phyloP scores from a whole-genome alignment of 805 yeast genomes.

The Metschnikowia cerradonensis region DNA sequence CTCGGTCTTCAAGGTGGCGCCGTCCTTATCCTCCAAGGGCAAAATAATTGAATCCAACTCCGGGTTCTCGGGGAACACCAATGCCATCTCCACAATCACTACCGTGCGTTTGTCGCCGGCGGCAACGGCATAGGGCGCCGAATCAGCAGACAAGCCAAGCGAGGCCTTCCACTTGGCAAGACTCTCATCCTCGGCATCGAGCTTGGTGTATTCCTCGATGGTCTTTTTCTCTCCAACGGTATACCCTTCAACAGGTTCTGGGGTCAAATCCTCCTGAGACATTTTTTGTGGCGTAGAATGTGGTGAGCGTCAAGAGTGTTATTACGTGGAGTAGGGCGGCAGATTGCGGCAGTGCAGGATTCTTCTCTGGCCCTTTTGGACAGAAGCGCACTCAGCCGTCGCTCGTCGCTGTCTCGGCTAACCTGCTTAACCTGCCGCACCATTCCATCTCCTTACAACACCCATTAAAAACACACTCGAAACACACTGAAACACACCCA shows the following conservation, averaged over 20 bases:
- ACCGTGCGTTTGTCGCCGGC: slow-evolving; percentile 74
- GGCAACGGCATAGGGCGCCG: slow-evolving; percentile 53
- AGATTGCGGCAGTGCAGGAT: slow-evolving; percentile 4
- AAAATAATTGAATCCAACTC: slow-evolving; percentile 56
- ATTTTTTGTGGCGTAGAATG: slow-evolving; percentile 7
- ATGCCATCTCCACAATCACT: slow-evolving; percentile 72
- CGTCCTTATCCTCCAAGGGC: slow-evolving; percentile 56
- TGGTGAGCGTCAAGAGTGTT: slow-evolving; percentile 1
- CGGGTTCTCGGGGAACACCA: slow-evolving; percentile 63
- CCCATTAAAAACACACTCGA: not conserved
- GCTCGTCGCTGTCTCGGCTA: slow-evolving; percentile 2
- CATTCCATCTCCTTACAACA: slow-evolving; percentile 1
- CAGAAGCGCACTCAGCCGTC: not conserved
- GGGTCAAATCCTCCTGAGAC: slow-evolving; percentile 48
- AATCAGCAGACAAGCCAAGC: slow-evolving; percentile 64
- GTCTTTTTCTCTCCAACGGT: slow-evolving; percentile 69
- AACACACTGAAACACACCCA: not conserved
- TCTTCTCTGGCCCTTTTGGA: not conserved
- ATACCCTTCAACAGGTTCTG: slow-evolving; percentile 63
- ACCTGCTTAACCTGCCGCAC: not conserved
- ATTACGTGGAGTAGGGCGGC: slow-evolving; percentile 1
- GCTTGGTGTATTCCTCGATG: slow-evolving; percentile 71
- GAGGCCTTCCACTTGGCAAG: slow-evolving; percentile 89
- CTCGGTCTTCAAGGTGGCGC: slow-evolving; percentile 55
- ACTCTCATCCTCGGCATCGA: slow-evolving; percentile 89